Percentiles rank a stretch among this genome's conserved stretches.
phyloP scores from a whole-genome alignment of 2,329 filamentous ascomycete species.

The Sporothrix humicola region DNA sequence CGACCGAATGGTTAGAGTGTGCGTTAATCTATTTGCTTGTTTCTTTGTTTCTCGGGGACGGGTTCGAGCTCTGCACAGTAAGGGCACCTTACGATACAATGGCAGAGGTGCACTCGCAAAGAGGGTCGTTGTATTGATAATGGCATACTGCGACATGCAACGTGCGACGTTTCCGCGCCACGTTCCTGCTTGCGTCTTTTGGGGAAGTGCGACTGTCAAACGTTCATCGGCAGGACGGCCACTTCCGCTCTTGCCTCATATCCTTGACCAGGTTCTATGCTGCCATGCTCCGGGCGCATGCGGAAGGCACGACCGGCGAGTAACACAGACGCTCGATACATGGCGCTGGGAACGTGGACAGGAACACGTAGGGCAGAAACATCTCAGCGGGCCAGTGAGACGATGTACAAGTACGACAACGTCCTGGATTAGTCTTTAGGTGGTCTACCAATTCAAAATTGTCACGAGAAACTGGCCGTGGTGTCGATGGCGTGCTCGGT shows the following conservation, averaged over 20 bases:
- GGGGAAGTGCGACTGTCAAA: slow-evolving; percentile 17
- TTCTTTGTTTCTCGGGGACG: not conserved
- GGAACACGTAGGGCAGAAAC: slow-evolving; percentile 7
- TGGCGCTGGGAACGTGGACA: not conserved
- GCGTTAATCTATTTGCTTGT: not conserved
- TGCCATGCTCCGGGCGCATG: not conserved
- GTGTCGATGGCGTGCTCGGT: slow-evolving; percentile 6
- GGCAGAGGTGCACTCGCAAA: not conserved
- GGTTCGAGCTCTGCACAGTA: not conserved
- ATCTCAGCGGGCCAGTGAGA: not conserved
- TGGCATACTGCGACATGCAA: not conserved
- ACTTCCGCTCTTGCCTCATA: slow-evolving; percentile 1
- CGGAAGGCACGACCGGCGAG: slow-evolving; percentile 8
- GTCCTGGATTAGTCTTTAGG: not conserved
- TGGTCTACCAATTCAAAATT: not conserved
- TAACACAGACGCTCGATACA: not conserved
- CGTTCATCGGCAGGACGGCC: not conserved
- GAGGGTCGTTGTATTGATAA: not conserved
- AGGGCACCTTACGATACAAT: slow-evolving; percentile 12
- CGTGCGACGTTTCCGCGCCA: slow-evolving; percentile 12
- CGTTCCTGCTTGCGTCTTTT: not conserved
- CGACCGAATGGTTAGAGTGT: slow-evolving; percentile 22
- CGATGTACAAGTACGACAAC: not conserved
- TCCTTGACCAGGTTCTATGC: not conserved
- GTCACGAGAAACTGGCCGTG: not conserved